Percentiles rank a stretch among this genome's conserved stretches.
Conservation (phyloP, 306 rosid species). For the Cucumis cinereus region DNA sequence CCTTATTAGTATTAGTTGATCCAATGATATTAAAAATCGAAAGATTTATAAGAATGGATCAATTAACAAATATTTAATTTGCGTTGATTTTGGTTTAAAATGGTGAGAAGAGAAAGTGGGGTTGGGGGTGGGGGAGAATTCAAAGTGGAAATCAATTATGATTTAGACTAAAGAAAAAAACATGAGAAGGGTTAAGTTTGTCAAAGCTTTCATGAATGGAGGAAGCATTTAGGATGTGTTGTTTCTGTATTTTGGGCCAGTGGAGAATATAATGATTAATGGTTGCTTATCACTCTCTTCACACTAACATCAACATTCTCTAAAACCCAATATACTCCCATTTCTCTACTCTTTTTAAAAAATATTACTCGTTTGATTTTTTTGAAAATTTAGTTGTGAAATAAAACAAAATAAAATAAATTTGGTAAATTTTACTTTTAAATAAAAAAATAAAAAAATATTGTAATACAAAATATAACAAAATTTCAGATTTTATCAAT, state of each 20-base stretch:
- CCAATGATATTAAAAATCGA: not conserved
- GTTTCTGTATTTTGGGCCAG: not conserved
- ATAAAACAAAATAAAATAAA: too few relatives aligned
- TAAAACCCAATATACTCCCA: too few relatives aligned
- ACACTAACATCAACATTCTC: too few relatives aligned
- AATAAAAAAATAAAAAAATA: too few relatives aligned
- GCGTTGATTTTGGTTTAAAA: not conserved
- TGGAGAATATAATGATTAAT: not conserved
- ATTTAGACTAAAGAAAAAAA: not conserved
- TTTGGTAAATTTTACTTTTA: too few relatives aligned
- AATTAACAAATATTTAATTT: not conserved
- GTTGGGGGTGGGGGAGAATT: not conserved
- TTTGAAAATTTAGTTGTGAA: too few relatives aligned
- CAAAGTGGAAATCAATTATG: not conserved
- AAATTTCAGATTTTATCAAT: too few relatives aligned
- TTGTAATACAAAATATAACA: too few relatives aligned
- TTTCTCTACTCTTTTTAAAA: too few relatives aligned
- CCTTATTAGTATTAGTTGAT: too few relatives aligned
- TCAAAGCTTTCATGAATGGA: conserved; percentile 2
- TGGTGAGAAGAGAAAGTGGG: not conserved
- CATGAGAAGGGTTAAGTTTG: not conserved
- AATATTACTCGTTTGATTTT: too few relatives aligned
- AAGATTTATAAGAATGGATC: not conserved
- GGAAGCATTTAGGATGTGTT: not conserved
- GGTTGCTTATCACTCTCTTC: not conserved